Evolutionary conservation across 768 basidiomycete species (phyloP).

Genomic region (Daedaleopsis nitida): DNA sequence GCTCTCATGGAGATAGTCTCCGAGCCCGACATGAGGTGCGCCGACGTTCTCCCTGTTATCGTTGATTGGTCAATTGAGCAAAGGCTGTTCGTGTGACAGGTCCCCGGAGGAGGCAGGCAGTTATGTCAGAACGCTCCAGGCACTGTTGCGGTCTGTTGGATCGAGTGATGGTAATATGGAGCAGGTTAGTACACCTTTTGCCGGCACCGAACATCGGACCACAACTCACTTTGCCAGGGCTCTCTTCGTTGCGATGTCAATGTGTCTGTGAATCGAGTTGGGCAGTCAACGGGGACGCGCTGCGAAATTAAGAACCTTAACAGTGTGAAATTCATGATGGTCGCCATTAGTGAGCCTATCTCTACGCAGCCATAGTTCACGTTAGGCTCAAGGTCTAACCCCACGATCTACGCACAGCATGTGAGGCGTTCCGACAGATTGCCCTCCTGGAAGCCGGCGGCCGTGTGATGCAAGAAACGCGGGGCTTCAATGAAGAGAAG

Average conservation of each 20-base stretch:
- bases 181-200: constrained; percentile 52
- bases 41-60: neutral
- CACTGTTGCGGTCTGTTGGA: constrained; percentile 77
- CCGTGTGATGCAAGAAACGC: constrained; percentile 79
- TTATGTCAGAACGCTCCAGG: constrained; percentile 84
- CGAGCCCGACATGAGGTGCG: constrained; percentile 80
- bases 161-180: constrained; percentile 98
- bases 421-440: constrained; percentile 82
- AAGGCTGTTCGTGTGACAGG: constrained; percentile 27
- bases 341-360: constrained; percentile 71
- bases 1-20: constrained; percentile 97
- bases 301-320: constrained; percentile 98
- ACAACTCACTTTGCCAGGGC: constrained; percentile 54
- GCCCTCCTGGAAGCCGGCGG: constrained; percentile 46
- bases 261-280: constrained; percentile 79
- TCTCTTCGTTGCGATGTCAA: constrained; percentile 96
- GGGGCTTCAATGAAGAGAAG: constrained; percentile 83
- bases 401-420: constrained; percentile 45
- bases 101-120: constrained; percentile 89
- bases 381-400: neutral
- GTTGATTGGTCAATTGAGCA: neutral
- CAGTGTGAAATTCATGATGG: constrained; percentile 80
- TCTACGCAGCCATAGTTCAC: neutral
- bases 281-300: constrained; percentile 70
- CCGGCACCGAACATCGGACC: neutral